Evolutionary conservation across 768 basidiomycete species (phyloP).

Genomic region (Galerina sulciceps): DNA sequence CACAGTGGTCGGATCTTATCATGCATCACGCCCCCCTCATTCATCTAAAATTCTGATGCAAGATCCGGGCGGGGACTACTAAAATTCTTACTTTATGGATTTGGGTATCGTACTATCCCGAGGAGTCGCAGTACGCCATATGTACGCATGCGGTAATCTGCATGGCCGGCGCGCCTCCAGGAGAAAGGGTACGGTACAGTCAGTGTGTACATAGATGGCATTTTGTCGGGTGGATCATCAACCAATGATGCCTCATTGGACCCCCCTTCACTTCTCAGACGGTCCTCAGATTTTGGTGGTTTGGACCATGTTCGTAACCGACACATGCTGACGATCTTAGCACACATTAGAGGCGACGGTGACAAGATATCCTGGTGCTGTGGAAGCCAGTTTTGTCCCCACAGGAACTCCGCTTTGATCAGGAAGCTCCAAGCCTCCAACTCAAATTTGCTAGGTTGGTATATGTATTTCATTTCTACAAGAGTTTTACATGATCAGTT

Average conservation of each 20-base stretch:
- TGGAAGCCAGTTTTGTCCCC: too few species aligned
- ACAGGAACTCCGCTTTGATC: too few species aligned
- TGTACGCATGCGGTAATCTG: conserved; percentile 5
- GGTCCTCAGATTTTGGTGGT: neutral
- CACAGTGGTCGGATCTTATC: conserved; percentile 4
- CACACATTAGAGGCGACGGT: neutral
- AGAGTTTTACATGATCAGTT: too few species aligned
- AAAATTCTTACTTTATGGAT: neutral
- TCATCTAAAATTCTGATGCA: conserved; percentile 3
- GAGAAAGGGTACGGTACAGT: neutral
- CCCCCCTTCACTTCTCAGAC: neutral
- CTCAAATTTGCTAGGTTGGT: too few species aligned
- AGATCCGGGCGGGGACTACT: conserved; percentile 11
- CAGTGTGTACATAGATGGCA: neutral
- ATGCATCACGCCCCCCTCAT: neutral
- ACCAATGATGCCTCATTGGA: conserved; percentile 5
- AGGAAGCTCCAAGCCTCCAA: too few species aligned
- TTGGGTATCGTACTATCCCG: too few species aligned
- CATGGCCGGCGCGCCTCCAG: conserved; percentile 2
- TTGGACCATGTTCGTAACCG: too few species aligned
- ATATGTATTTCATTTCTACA: too few species aligned
- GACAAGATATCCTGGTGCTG: too few species aligned
- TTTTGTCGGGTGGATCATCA: conserved; percentile 17
- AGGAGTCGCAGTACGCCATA: neutral
- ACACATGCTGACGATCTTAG: too few species aligned